Evolutionary conservation across 805 yeast species (phyloP).

Genomic region (Candida easanensis): DNA sequence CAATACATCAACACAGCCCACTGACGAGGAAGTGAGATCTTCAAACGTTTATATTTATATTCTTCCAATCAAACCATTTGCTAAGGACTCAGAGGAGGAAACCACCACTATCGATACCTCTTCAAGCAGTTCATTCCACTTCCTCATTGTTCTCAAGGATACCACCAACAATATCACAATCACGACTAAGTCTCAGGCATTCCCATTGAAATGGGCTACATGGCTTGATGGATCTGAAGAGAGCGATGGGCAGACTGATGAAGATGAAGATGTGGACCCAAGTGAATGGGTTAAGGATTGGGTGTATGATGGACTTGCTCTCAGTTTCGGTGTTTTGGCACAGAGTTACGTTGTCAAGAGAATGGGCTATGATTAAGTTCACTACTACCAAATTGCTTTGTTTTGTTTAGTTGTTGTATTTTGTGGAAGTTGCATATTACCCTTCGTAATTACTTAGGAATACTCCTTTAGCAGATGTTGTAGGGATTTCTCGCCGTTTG

Average conservation of each 20-base stretch:
- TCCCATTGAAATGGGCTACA: conserved; percentile 87
- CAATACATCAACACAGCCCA: conserved; percentile 34
- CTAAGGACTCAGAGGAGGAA: conserved; percentile 25
- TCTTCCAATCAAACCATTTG: conserved; percentile 48
- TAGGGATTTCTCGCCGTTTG: conserved; percentile 42
- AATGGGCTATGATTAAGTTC: conserved; percentile 48
- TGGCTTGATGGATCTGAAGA: conserved; percentile 60
- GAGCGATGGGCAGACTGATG: conserved; percentile 25
- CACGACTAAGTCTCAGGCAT: conserved; percentile 79
- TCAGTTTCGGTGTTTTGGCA: conserved; percentile 82
- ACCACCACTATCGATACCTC: conserved; percentile 37
- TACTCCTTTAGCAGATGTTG: conserved; percentile 24
- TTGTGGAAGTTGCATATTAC: too few species aligned
- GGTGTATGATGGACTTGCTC: conserved; percentile 74
- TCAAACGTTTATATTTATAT: conserved; percentile 73
- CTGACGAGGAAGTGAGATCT: conserved; percentile 22
- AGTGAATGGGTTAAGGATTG: conserved; percentile 78
- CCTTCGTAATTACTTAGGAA: too few species aligned
- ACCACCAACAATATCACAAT: conserved; percentile 72
- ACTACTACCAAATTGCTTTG: too few species aligned
- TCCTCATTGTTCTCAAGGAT: conserved; percentile 75
- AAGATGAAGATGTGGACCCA: conserved; percentile 64
- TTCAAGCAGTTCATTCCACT: conserved; percentile 57
- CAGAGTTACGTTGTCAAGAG: conserved; percentile 88
- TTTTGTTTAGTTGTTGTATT: too few species aligned